phyloP scores from a whole-genome alignment of 2,329 filamentous ascomycete species.

The Fonsecaea pedrosoi region DNA sequence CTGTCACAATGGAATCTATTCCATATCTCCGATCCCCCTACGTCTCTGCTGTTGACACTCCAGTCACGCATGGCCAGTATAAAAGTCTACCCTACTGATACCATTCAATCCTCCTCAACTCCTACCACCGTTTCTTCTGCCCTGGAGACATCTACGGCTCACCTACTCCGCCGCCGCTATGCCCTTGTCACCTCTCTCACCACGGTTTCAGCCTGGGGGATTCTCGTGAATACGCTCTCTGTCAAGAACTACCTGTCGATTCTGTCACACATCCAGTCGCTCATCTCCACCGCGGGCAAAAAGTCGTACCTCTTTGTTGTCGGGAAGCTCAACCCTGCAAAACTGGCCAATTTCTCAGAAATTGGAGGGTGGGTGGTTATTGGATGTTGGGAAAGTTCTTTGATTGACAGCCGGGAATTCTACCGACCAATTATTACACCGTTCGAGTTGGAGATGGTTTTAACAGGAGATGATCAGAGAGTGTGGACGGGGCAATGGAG shows the following conservation, averaged over 20 bases:
- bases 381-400: slow-evolving; percentile 95
- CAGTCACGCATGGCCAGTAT: slow-evolving; percentile 80
- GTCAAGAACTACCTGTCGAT: slow-evolving; percentile 88
- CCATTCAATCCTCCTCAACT: slow-evolving; percentile 71
- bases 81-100: slow-evolving; percentile 73
- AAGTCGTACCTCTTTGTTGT: slow-evolving; percentile 97
- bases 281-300: slow-evolving; percentile 81
- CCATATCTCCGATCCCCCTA: slow-evolving; percentile 81
- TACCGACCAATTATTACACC: slow-evolving; percentile 92
- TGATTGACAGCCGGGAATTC: slow-evolving; percentile 88
- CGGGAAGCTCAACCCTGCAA: slow-evolving; percentile 93
- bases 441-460: slow-evolving; percentile 82
- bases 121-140: slow-evolving; percentile 35
- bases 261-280: slow-evolving; percentile 72
- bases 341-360: slow-evolving; percentile 95
- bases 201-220: slow-evolving; percentile 84
- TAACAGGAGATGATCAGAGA: slow-evolving; percentile 75
- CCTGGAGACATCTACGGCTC: slow-evolving; percentile 59
- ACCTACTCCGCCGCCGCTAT: slow-evolving; percentile 80
- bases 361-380: slow-evolving; percentile 97
- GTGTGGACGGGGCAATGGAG: slow-evolving; percentile 90
- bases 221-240: slow-evolving; percentile 92
- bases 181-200: slow-evolving; percentile 81
- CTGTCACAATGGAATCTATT: slow-evolving; percentile 77
- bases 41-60: slow-evolving; percentile 83